Conservation (phyloP, 2,329 filamentous ascomycete genomes). For the Colletotrichum abscissum region DNA sequence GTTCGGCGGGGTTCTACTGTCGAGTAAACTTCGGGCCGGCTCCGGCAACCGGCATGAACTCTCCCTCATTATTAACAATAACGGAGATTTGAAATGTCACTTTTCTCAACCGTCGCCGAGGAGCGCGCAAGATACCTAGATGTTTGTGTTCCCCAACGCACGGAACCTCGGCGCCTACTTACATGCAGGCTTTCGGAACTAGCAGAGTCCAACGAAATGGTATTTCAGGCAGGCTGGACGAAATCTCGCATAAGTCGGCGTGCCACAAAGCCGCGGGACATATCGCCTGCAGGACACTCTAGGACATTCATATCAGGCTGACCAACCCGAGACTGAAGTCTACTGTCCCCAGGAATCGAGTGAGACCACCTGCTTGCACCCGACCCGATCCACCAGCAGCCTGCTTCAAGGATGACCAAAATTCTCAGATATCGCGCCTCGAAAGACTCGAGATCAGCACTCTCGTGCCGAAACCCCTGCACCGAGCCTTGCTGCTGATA, state of each 20-base stretch:
- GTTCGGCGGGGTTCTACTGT: too few species aligned
- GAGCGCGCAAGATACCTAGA: too few species aligned
- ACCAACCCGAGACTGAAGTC: not conserved
- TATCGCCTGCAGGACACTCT: not conserved
- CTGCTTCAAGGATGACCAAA: not conserved
- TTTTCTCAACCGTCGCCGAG: too few species aligned
- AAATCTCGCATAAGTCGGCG: not conserved
- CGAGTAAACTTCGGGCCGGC: not conserved
- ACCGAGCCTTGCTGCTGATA: not conserved
- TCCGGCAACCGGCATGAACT: not conserved
- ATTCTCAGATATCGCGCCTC: not conserved
- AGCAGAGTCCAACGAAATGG: not conserved
- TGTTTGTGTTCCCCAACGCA: too few species aligned
- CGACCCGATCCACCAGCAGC: not conserved
- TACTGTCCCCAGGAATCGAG: not conserved
- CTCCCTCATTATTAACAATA: not conserved
- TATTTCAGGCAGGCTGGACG: not conserved
- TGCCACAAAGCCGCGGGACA: not conserved
- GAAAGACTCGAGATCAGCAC: not conserved
- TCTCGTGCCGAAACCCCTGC: not conserved
- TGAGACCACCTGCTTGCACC: not conserved
- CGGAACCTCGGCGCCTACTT: not conserved
- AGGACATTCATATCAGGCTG: not conserved
- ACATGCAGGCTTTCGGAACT: not conserved
- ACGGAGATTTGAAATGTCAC: too few species aligned